Base-by-base conservation (phyloP, 352 stramenopile species). In the Globisporangium echinulatum region DNA sequence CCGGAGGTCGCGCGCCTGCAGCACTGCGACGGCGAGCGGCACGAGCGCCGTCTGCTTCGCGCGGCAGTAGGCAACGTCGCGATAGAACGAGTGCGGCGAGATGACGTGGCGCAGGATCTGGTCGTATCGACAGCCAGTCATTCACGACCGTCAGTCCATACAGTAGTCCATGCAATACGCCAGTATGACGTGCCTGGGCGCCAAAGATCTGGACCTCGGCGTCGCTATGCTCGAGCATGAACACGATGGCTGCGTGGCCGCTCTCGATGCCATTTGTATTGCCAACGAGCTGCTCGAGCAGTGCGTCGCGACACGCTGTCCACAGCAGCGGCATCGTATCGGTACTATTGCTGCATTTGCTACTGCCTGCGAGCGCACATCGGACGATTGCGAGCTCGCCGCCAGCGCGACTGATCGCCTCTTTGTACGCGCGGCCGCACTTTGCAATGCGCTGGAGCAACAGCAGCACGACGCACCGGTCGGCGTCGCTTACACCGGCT, bases 251-350 rank as follows among this genome's bases (percentile, higher is more conserved):
- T 1, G 55, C 38, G 15, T 80, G 67, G 1, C 68, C 70, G 44
- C 43, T 47, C 2, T 70, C 62, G 1, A 77, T 49, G 49, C 62
- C 67, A 13, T 59, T 59, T 0, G 62, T 42, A 42, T 88, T 89
- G 7, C 76, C 82, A 6, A 74, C 64, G 25, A 85, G 70, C 66
- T 87, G 82, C 53, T 88, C 77, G 15, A 91, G 52, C 17, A 91
- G 59, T 8, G 74, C 62, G 11, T 74, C 66, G 5, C 74, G 70
- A 62, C 79, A 84, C 9, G 59, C 49, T 4, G 49, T 33, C 72
- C 70, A 82, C 6, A 79, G 43, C 0, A 25, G 46, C 11, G 60
- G 66, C 42, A 59, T 33, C 43, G 69, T 51, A 42, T 56, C 37
- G 13, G 0, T 33, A 17, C 52, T 54, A 42, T 56, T 39, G 13